These are phyloP conservation scores for Aethionema arabicum DNA, from an alignment of 345 rosid species.

Conservation along the genomic window DNA sequence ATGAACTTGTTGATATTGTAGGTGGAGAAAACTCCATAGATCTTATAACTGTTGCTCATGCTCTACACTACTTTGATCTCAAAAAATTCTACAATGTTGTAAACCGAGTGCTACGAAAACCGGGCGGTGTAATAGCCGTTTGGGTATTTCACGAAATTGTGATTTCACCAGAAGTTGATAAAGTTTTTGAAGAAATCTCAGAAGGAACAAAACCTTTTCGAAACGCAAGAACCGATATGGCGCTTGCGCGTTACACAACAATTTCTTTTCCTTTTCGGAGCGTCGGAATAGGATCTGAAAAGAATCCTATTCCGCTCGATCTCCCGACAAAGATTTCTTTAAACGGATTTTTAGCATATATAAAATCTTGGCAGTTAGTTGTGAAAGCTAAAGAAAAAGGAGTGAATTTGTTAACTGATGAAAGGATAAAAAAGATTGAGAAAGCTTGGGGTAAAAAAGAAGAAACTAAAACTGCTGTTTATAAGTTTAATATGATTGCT, in stretches of 20 bases:
- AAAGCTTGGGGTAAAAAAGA: background rate
- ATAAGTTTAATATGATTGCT: background rate
- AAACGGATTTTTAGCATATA: conserved; percentile 37
- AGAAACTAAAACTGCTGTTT: background rate
- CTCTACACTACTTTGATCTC: conserved; percentile 52
- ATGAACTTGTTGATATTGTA: background rate
- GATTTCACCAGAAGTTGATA: conserved; percentile 42
- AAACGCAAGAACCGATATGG: background rate
- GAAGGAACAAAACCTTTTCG: conserved; percentile 40
- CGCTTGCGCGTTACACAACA: conserved; percentile 37
- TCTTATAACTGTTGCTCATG: conserved; percentile 44
- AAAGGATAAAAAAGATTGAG: background rate
- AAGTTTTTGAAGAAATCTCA: conserved; percentile 29
- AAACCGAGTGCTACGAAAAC: conserved; percentile 41
- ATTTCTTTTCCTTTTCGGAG: conserved; percentile 53
- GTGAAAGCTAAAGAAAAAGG: conserved; percentile 45
- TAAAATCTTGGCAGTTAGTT: conserved; percentile 41
- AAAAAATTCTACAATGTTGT: conserved; percentile 44
- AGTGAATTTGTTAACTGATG: conserved; percentile 37
- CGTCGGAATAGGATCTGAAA: conserved; percentile 47
- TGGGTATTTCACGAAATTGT: conserved; percentile 43
- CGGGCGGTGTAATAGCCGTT: conserved; percentile 45
- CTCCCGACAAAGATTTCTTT: conserved; percentile 44
- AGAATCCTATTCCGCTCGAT: conserved; percentile 44
- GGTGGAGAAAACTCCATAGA: conserved; percentile 6